phyloP scores from a whole-genome alignment of 495 filamentous ascomycete genomes.

The Penicillium herquei region DNA sequence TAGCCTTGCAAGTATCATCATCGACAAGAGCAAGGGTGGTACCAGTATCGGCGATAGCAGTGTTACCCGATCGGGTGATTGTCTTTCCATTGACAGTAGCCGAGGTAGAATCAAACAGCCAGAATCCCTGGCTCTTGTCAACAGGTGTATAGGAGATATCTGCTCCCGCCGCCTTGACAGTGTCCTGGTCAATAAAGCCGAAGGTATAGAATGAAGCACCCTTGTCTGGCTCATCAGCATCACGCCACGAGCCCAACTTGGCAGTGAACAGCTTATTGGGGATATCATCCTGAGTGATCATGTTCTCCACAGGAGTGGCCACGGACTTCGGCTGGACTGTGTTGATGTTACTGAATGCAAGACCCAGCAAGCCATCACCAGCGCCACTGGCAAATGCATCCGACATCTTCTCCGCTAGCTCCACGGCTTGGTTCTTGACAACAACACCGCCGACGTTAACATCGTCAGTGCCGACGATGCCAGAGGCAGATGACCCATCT shows the following conservation, averaged over 20 bases:
- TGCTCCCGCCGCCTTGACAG: conserved; percentile 52
- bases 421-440: conserved; percentile 66
- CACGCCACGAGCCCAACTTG: conserved; percentile 64
- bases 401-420: conserved; percentile 66
- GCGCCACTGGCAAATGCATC: conserved; percentile 54
- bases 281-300: conserved; percentile 68
- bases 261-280: conserved; percentile 71
- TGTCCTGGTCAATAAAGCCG: conserved; percentile 69
- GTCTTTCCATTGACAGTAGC: conserved; percentile 60
- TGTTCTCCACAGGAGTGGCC: conserved; percentile 72
- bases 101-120: conserved; percentile 64
- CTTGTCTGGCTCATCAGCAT: conserved; percentile 52
- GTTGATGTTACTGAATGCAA: conserved; percentile 71
- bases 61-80: conserved; percentile 59
- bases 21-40: conserved; percentile 71
- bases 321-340: conserved; percentile 59
- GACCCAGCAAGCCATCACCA: conserved; percentile 73
- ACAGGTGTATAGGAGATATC: conserved; percentile 63
- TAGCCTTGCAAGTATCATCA: conserved; percentile 61
- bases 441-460: conserved; percentile 66
- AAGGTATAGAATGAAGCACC: conserved; percentile 75
- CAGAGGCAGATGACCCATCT: conserved; percentile 69
- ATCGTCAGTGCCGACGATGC: conserved; percentile 67
- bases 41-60: conserved; percentile 78
- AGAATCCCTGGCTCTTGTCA: conserved; percentile 71